phyloP scores from a whole-genome alignment of 2,329 filamentous ascomycete genomes.

The Pyricularia pennisetigena region DNA sequence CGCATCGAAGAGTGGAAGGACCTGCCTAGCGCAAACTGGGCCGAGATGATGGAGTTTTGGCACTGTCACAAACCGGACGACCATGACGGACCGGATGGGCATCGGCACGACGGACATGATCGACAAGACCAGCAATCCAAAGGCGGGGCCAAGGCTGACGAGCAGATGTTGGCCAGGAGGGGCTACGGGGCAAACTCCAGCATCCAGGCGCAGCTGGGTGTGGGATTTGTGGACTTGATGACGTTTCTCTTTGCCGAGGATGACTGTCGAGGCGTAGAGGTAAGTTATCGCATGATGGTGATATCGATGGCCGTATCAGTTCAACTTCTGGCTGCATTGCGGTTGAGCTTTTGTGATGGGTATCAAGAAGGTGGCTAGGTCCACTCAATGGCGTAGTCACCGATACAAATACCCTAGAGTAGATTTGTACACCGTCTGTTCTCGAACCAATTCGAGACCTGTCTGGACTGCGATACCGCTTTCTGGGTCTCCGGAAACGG shows the following conservation, averaged over 20 bases:
- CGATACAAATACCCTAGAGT: conserved; percentile 62
- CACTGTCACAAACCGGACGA: conserved; percentile 84
- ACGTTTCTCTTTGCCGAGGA: conserved; percentile 60
- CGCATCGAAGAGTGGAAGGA: conserved; percentile 67
- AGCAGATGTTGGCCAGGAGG: conserved; percentile 46
- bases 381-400: conserved; percentile 45
- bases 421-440: conserved; percentile 21
- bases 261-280: conserved; percentile 47
- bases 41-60: conserved; percentile 99
- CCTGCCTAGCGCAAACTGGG: conserved; percentile 93
- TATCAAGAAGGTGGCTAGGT: conserved; percentile 51
- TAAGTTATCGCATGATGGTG: conserved; percentile 18
- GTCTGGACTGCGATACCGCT: background rate
- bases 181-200: conserved; percentile 78
- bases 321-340: conserved; percentile 5
- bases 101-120: conserved; percentile 20
- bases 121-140: conserved; percentile 5
- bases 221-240: conserved; percentile 73
- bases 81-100: conserved; percentile 5
- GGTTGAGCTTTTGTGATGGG: conserved; percentile 20
- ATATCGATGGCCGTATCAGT: background rate
- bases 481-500: conserved; percentile 8
- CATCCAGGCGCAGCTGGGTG: conserved; percentile 53
- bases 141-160: conserved; percentile 16
- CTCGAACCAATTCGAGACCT: conserved; percentile 11